Evolutionary conservation across 768 basidiomycete species (phyloP), one percentile per base, ranked within the genome.

Genomic region (Serpula lacrymans): DNA sequence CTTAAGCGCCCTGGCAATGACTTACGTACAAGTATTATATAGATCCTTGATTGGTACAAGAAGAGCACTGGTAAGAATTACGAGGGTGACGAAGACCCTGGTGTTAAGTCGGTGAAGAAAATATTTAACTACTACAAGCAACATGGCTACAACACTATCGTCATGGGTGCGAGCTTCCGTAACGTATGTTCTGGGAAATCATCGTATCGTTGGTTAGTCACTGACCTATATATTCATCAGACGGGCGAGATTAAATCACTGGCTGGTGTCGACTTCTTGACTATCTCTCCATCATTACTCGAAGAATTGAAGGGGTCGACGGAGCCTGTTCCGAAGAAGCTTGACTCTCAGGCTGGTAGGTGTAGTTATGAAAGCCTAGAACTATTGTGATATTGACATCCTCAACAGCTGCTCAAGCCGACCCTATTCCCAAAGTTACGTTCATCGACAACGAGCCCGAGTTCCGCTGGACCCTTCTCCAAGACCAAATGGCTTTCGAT

Each of bases 121-220:
- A 99, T 99, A 74, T 99, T 85, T 82, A 89, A 95, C 76, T 98
- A 93, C 69, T 99, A 99, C 82, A 98, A 97, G 78, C 93, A 96
- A 63, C 80, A 98, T 70, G 77, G 79, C 45, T 98, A 99, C 80
- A 90, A 93, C 58, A 99, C 96, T 54, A 97, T 99, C 68, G 95
- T 98, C 65, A 97, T 98, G 96, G 96, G 95, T 61, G 96, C 96
- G 45, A 95, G 92, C 23, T 97, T 99, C 93, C 88, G 96, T 62
- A 98, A 97, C 75, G 84, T 93, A 53, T 43, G 86, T 71, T 3
- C 13, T 25, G 27, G 27, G 9, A 14, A 9, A 29, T 9, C n/a
- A 9, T 24, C 8, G 22, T 18, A 37, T 34, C 17, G 8, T 2
- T 14, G 4, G 23, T 20, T 41, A n/a, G 26, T 40, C 21, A 12